Evolutionary conservation across 2,329 filamentous ascomycete genomes (phyloP).

Genomic region (Monosporascus ibericus): DNA sequence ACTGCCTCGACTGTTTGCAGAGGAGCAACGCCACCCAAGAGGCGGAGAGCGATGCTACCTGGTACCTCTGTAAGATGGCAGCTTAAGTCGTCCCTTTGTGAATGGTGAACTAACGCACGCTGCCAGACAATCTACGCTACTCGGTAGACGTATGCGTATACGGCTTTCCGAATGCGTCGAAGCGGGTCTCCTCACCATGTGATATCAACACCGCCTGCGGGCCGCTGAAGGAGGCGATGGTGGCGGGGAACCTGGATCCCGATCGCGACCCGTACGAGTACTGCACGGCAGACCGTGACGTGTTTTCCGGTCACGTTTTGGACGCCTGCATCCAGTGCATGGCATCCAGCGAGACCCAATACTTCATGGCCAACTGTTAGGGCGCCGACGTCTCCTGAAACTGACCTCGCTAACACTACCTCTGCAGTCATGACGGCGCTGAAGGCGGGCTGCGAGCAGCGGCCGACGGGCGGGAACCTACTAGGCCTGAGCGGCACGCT

Average conservation of each 20-base stretch:
- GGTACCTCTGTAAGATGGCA: conserved; percentile 40
- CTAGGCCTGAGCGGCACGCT: conserved; percentile 37
- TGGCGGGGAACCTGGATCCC: conserved; percentile 23
- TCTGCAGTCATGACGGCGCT: conserved; percentile 40
- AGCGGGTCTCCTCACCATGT: conserved; percentile 35
- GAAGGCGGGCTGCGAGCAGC: conserved; percentile 41
- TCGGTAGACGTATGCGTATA: conserved; percentile 42
- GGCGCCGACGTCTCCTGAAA: not conserved
- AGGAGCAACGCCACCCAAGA: conserved; percentile 35
- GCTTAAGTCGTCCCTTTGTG: not conserved
- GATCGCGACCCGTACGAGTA: conserved; percentile 30
- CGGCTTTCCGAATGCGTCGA: conserved; percentile 23
- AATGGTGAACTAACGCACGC: conserved; percentile 11
- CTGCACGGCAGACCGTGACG: conserved; percentile 32
- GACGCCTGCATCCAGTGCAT: conserved; percentile 38
- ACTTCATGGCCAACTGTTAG: conserved; percentile 45
- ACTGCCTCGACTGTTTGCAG: conserved; percentile 41
- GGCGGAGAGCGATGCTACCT: conserved; percentile 35
- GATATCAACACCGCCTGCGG: conserved; percentile 34
- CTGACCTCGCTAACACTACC: conserved; percentile 9
- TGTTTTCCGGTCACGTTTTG: conserved; percentile 25
- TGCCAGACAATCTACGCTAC: conserved; percentile 45
- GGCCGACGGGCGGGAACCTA: conserved; percentile 29
- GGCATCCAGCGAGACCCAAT: conserved; percentile 31
- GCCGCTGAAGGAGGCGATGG: conserved; percentile 32